These are phyloP conservation scores for Cupressus sempervirens DNA, from an alignment of 75 land plant species.

Conservation along the genomic window DNA sequence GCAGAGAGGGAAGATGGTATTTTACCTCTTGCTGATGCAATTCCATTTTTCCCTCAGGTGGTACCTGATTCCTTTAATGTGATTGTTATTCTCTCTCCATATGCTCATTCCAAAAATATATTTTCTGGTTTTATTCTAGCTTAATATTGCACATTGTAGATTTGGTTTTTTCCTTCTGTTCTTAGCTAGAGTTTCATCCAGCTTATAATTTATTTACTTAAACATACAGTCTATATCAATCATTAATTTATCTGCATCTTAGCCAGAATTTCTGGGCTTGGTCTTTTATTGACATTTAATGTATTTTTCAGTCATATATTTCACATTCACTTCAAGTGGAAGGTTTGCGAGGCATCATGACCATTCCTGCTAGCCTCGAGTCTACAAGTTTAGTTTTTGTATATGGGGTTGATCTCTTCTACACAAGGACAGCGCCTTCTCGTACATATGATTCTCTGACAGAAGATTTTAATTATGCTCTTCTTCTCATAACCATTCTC, in stretches of 20 bases:
- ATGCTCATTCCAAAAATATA: not conserved
- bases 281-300: not conserved
- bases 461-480: conserved; percentile 94
- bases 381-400: conserved; percentile 87
- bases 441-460: conserved; percentile 92
- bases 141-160: not conserved
- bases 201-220: not conserved
- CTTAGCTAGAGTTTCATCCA: no score
- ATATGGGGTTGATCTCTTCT: conserved; percentile 92
- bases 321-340: conserved; percentile 89
- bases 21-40: conserved; percentile 79
- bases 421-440: conserved; percentile 89
- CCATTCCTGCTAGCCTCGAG: conserved; percentile 85
- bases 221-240: not conserved
- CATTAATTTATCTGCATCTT: not conserved
- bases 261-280: conserved; percentile 6
- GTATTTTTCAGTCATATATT: conserved; percentile 71
- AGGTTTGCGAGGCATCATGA: conserved; percentile 77
- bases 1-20: conserved; percentile 95
- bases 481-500: conserved; percentile 85
- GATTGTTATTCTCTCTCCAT: not conserved
- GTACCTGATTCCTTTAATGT: conserved; percentile 7
- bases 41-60: conserved; percentile 94
- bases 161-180: not conserved
- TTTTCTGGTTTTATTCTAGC: conserved; percentile 4